These are phyloP conservation scores for Ceratobasidium sp. DNA, from an alignment of 1,284 basidiomycete species.

Conservation along the genomic window DNA sequence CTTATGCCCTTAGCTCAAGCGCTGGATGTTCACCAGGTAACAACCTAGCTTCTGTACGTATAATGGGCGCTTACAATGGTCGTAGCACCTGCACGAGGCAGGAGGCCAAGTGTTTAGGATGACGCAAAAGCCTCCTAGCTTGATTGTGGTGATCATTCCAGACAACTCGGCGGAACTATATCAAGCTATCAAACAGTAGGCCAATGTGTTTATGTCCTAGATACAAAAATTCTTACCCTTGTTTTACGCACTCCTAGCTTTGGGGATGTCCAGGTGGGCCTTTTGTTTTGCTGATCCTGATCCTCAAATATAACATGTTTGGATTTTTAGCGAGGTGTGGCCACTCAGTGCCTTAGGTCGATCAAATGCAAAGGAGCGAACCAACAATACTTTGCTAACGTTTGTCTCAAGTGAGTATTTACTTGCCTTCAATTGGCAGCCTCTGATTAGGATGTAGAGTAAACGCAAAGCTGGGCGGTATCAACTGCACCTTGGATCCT, in stretches of 20 bases:
- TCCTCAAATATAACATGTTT: conserved; percentile 20
- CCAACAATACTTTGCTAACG: conserved; percentile 79
- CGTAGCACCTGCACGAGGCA: conserved; percentile 14
- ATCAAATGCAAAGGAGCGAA: conserved; percentile 70
- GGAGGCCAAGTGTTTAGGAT: conserved; percentile 17
- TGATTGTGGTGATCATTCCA: conserved; percentile 45
- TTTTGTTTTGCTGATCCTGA: background rate
- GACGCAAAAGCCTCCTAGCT: conserved; percentile 17
- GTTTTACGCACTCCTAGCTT: too few species aligned
- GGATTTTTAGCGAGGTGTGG: conserved; percentile 64
- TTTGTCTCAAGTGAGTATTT: conserved; percentile 50
- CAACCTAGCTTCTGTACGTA: background rate
- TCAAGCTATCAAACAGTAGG: conserved; percentile 44
- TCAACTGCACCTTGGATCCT: conserved; percentile 41
- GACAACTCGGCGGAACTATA: conserved; percentile 44
- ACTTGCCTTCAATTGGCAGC: background rate
- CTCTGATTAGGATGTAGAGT: conserved; percentile 10
- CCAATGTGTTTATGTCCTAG: too few species aligned
- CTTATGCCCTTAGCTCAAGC: background rate
- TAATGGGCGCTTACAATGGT: background rate
- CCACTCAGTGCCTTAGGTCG: conserved; percentile 77
- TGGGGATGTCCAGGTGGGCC: conserved; percentile 62
- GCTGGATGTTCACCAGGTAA: conserved; percentile 19
- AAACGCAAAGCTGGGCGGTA: conserved; percentile 45
- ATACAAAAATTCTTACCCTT: too few species aligned